Percentiles rank a stretch among this genome's conserved stretches.
Evolutionary conservation across 2,329 filamentous ascomycete genomes (phyloP).

Genomic region (Septoria petroselini): DNA sequence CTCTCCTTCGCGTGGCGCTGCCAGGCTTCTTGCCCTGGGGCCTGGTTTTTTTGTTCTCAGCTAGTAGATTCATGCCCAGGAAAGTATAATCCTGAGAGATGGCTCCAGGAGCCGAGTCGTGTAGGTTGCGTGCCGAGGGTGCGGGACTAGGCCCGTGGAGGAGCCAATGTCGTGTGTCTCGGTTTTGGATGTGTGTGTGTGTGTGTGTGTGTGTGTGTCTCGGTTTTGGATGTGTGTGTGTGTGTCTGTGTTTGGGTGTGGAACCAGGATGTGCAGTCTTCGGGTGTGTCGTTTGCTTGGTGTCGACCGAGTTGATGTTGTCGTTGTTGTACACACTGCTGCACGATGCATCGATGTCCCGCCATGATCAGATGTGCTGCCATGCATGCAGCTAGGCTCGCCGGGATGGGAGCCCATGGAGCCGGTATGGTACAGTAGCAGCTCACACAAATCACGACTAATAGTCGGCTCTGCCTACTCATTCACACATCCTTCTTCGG

Average conservation of each 20-base stretch:
- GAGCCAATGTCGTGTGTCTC: slow-evolving; percentile 8
- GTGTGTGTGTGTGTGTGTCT: too few relatives aligned
- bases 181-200: too few relatives aligned
- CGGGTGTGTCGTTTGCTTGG: not conserved
- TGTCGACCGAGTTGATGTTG: too few relatives aligned
- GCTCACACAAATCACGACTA: slow-evolving; percentile 8
- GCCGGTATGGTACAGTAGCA: slow-evolving; percentile 12
- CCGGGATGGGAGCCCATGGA: slow-evolving; percentile 3
- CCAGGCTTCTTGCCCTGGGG: not conserved
- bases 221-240: too few relatives aligned
- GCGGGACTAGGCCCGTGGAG: slow-evolving; percentile 7
- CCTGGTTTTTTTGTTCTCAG: too few relatives aligned
- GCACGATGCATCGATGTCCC: not conserved
- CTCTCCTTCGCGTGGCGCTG: slow-evolving; percentile 14
- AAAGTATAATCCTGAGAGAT: not conserved
- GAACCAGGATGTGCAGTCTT: too few relatives aligned
- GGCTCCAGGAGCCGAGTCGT: slow-evolving; percentile 9
- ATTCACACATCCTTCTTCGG: too few relatives aligned
- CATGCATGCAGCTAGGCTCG: not conserved
- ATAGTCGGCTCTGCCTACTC: slow-evolving; percentile 3
- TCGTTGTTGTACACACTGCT: too few relatives aligned
- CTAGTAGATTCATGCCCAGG: slow-evolving; percentile 5
- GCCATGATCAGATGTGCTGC: not conserved
- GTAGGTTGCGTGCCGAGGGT: slow-evolving; percentile 12
- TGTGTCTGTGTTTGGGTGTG: too few relatives aligned